Evolutionary conservation across 345 rosid species (phyloP), one percentile per base, ranked within the genome.

Genomic region (Camelina neglecta): DNA sequence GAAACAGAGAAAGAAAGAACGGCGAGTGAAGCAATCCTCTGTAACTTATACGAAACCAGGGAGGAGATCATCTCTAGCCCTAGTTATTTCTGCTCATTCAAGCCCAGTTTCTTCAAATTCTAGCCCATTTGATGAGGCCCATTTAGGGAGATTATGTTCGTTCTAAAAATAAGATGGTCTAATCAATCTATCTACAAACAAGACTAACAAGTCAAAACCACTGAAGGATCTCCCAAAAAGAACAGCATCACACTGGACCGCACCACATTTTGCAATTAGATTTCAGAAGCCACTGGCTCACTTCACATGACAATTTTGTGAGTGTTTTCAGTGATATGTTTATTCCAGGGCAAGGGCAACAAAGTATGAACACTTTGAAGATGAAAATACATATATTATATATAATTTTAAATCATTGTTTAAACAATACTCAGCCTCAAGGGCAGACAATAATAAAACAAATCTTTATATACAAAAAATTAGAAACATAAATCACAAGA

Each of bases 391-490:
- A 63, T 11, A 33, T 53, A 53, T 26, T 47, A 49, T 49, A 8
- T 53, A n/a, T 39, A 20, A 6, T 38, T 18, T n/a, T 24, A 47
- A 26, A 65, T 71, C 41, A 58, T 21, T 48, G 41, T 58, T 57
- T 53, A 58, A 50, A 51, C 56, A 51, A 50, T 49, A 39, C 24
- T 77, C 41, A 42, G 73, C 76, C 68, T 47, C 11, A 6, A 71
- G 31, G 72, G 33, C 63, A 58, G 47, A 41, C 8, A 65, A 50
- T 58, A 6, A 29, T 29, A 29, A 29, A 18, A 77, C 60, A 16
- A 71, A 48, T 57, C 8, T 58, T 66, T 58, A 48, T 65, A 48
- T 77, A 71, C 67, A 71, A 20, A 38, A 65, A 12, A 31, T 66
- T 58, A 74, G 31, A 35, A 56, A 21, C 56, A 63, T 6, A 65